Evolutionary conservation across 106 monocot genomes (phyloP).

Genomic region (Narthecium ossifragum): DNA sequence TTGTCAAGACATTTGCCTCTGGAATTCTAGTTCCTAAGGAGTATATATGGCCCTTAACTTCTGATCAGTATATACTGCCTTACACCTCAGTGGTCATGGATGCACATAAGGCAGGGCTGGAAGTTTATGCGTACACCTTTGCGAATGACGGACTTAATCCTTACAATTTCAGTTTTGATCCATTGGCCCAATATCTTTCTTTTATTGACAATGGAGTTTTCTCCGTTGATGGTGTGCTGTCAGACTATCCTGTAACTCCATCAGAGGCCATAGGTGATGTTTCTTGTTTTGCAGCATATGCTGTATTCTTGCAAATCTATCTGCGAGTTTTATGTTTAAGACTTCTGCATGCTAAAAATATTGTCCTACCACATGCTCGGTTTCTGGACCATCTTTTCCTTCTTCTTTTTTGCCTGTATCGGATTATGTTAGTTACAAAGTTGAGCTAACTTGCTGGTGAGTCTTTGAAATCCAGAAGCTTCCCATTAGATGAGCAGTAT

Average conservation of each 20-base stretch:
- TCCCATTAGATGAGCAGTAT: too few relatives aligned
- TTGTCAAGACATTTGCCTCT: constrained; percentile 74
- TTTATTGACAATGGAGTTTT: constrained; percentile 69
- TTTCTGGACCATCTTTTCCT: too few relatives aligned
- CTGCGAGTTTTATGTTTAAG: too few relatives aligned
- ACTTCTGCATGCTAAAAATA: too few relatives aligned
- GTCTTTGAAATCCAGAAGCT: too few relatives aligned
- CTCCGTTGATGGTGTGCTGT: constrained; percentile 76
- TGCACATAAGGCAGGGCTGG: constrained; percentile 67
- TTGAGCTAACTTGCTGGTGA: too few relatives aligned
- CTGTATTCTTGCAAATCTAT: neutral
- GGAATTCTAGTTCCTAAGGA: constrained; percentile 73
- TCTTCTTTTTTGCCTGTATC: too few relatives aligned
- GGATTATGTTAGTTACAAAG: too few relatives aligned
- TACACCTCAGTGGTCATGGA: constrained; percentile 51
- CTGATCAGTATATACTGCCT: constrained; percentile 40
- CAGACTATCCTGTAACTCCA: constrained; percentile 71
- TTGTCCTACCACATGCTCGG: too few relatives aligned
- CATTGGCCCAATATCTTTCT: constrained; percentile 59
- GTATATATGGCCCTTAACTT: constrained; percentile 67
- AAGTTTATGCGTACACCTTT: constrained; percentile 68
- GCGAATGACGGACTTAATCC: constrained; percentile 56
- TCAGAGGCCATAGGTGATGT: constrained; percentile 62
- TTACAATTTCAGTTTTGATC: constrained; percentile 78
- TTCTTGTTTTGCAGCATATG: neutral